Evolutionary conservation across 2,329 filamentous ascomycete genomes (phyloP).

Genomic region (Chrysosporium keratinophilum): DNA sequence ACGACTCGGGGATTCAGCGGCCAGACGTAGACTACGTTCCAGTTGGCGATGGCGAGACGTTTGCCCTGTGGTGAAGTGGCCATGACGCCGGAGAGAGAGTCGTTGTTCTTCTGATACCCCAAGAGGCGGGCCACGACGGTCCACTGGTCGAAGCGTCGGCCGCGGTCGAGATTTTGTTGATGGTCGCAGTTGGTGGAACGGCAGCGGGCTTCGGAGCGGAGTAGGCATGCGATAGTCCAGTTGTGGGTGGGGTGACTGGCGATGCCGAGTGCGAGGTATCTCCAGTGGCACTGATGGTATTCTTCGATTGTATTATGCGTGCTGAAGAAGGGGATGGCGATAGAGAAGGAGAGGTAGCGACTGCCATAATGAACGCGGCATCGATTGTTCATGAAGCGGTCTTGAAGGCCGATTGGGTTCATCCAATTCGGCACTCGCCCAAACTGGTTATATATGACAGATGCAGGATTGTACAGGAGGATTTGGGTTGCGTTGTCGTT

Average conservation of each 20-base stretch:
- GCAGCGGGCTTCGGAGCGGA: constrained; percentile 28
- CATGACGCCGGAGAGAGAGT: constrained; percentile 30
- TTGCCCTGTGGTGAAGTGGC: constrained; percentile 29
- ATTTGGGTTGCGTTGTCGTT: constrained; percentile 30
- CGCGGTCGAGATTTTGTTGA: constrained; percentile 31
- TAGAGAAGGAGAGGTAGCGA: constrained; percentile 25
- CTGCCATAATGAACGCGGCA: constrained; percentile 1
- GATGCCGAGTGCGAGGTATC: constrained; percentile 33
- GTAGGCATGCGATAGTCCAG: constrained; percentile 30
- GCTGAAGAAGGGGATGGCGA: constrained; percentile 33
- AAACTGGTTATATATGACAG: constrained; percentile 28
- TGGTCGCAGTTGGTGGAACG: constrained; percentile 26
- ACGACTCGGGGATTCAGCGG: constrained; percentile 30
- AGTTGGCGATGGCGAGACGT: constrained; percentile 34
- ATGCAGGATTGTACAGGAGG: constrained; percentile 27
- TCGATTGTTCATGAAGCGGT: constrained; percentile 16
- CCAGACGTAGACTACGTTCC: constrained; percentile 36
- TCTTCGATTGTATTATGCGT: constrained; percentile 26
- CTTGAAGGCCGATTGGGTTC: constrained; percentile 15
- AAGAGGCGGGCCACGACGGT: constrained; percentile 29
- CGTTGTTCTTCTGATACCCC: constrained; percentile 25
- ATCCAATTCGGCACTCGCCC: constrained; percentile 21
- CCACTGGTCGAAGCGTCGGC: constrained; percentile 31
- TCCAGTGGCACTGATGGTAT: constrained; percentile 28
- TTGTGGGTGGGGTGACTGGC: constrained; percentile 24